Percentiles rank a stretch among this genome's conserved stretches.
Evolutionary conservation across 768 basidiomycete genomes (phyloP).

Genomic region (Heimioporus sp.): DNA sequence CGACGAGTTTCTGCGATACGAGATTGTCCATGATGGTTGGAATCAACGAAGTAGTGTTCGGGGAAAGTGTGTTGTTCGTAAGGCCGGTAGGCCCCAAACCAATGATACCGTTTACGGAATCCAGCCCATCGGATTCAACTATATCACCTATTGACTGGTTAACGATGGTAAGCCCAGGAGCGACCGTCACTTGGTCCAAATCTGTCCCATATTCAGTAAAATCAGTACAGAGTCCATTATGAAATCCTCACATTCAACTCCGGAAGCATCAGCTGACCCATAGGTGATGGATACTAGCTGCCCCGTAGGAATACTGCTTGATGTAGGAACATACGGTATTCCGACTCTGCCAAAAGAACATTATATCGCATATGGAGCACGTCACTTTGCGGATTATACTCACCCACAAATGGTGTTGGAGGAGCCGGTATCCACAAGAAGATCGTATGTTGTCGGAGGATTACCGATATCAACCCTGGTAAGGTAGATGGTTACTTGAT

Average conservation of each 20-base stretch:
- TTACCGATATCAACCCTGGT: slow-evolving; percentile 24
- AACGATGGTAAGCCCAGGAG: slow-evolving; percentile 20
- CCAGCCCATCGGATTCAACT: neutral
- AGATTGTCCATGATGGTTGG: slow-evolving; percentile 29
- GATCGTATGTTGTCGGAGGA: slow-evolving; percentile 27
- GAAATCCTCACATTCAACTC: neutral
- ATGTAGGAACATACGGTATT: slow-evolving; percentile 16
- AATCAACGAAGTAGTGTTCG: slow-evolving; percentile 3
- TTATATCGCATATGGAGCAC: too few relatives aligned
- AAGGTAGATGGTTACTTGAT: slow-evolving; percentile 17
- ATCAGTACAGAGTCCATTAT: neutral
- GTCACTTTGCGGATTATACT: neutral
- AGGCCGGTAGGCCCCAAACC: slow-evolving; percentile 26
- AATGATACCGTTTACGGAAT: slow-evolving; percentile 27
- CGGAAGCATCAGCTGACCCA: slow-evolving; percentile 7
- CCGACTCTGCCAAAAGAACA: slow-evolving; percentile 14
- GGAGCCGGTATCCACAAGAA: slow-evolving; percentile 32
- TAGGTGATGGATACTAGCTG: slow-evolving; percentile 8
- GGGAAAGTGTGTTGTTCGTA: slow-evolving; percentile 7
- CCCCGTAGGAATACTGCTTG: slow-evolving; percentile 26
- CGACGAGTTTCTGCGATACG: slow-evolving; percentile 15
- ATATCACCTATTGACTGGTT: slow-evolving; percentile 31
- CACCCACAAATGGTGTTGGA: slow-evolving; percentile 29
- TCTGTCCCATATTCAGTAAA: slow-evolving; percentile 6
- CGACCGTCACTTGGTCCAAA: slow-evolving; percentile 26